These are phyloP conservation scores for Litchi chinensis DNA, from an alignment of 345 rosid genomes.

Conservation along the genomic window DNA sequence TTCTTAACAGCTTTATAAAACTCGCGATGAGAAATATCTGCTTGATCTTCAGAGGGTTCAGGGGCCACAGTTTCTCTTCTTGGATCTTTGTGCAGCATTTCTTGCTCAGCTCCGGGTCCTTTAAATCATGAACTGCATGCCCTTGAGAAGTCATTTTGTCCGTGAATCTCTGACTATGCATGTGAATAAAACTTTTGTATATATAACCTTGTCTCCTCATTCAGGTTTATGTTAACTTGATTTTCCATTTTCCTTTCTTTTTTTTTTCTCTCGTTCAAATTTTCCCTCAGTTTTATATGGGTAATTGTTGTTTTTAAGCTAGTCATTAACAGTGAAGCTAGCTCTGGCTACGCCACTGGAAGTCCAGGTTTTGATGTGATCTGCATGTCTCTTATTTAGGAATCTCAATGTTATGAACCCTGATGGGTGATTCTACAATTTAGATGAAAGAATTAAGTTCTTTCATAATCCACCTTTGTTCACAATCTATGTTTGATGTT, in stretches of 20 bases:
- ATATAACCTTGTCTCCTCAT: slow-evolving; percentile 24
- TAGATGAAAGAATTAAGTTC: slow-evolving; percentile 11
- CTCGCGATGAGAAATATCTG: slow-evolving; percentile 81
- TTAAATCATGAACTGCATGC: slow-evolving; percentile 31
- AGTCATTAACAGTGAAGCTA: slow-evolving; percentile 17
- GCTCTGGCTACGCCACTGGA: slow-evolving; percentile 15
- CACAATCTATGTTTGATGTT: background rate
- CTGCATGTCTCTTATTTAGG: slow-evolving; percentile 8
- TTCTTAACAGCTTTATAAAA: slow-evolving; percentile 79
- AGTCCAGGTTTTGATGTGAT: slow-evolving; percentile 13
- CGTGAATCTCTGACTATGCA: slow-evolving; percentile 24
- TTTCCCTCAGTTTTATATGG: slow-evolving; percentile 38
- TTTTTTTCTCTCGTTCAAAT: background rate
- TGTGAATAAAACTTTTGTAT: slow-evolving; percentile 40
- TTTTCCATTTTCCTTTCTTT: no score
- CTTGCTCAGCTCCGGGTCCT: slow-evolving; percentile 84
- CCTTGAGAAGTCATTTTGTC: slow-evolving; percentile 14
- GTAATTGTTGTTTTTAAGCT: slow-evolving; percentile 28
- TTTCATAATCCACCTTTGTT: background rate
- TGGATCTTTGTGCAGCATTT: slow-evolving; percentile 93
- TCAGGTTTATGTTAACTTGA: background rate
- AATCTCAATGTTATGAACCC: slow-evolving; percentile 21
- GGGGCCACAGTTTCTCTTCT: slow-evolving; percentile 87
- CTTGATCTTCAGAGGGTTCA: slow-evolving; percentile 83
- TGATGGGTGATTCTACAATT: slow-evolving; percentile 4